Base-by-base conservation (phyloP, 1,284 basidiomycete genomes). In the Leccinum griseonigrum region DNA sequence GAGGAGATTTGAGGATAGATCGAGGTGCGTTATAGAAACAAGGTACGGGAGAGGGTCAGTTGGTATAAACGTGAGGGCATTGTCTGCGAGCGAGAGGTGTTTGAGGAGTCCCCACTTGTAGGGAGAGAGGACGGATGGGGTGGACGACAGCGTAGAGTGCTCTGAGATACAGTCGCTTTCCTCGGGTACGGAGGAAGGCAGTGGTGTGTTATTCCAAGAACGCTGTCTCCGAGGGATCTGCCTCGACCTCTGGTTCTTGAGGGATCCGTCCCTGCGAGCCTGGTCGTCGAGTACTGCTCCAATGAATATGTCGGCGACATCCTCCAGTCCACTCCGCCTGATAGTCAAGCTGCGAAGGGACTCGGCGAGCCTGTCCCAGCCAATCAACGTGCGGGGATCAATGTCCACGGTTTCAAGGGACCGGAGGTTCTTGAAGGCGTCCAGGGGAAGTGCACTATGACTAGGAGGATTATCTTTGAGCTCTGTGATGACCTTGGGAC, bases 1-100 rank as follows among this genome's bases (percentile, higher is more conserved):
- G 51, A 99, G 86, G 9, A 98, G 86, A 69, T 96, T 96, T 58
- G 91, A 90, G 28, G 94, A 95, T 29, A 96, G 82, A 74, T 96
- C 95, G 64, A 97, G 88, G 71, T 96, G 91, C 0, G 91, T 92
- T 48, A 98, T 77, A 13, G 87, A 85, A 26, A 86, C 84, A 56
- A 96, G 84, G 67, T 85, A 83, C 1, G 86, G 83, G 43, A 97
- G 84, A 1, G 90, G 82, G 14, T 91, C 81, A 18, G 85, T 75
- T 22, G 94, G 89, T 60, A 97, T 78, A 75, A 92, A 94, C 6
- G 94, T 94, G 62, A 97, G 81, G 13, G 85, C 82, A 71, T 95
- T 96, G 74, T 92, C 88, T 28, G 91, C 78, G 4, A 97, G 81
- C n/a, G 84, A 91, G 10, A 96, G 81, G 69, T 91, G 83, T 68